Conservation (phyloP, 768 basidiomycete genomes). For the Trichaptum fuscoviolaceum region DNA sequence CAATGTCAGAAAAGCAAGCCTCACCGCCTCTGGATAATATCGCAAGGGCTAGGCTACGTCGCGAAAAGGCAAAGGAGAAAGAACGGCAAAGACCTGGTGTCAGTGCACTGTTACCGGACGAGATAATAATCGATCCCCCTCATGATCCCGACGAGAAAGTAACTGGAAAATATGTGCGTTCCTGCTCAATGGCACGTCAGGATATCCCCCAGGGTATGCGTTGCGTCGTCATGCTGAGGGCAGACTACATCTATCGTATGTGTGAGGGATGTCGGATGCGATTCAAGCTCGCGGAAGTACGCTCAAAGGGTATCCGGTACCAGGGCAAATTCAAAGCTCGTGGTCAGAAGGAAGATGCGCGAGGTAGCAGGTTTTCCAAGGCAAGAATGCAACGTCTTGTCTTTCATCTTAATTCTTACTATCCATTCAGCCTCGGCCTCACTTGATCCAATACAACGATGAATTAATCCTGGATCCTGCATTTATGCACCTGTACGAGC, state of each 20-base stretch:
- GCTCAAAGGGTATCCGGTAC: not conserved
- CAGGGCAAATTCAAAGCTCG: not conserved
- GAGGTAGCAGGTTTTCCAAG: not conserved
- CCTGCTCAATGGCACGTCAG: not conserved
- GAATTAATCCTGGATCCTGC: slow-evolving; percentile 3
- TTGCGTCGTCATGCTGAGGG: not conserved
- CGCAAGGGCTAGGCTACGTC: not conserved
- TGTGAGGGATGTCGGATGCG: slow-evolving; percentile 4
- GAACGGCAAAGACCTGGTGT: not conserved
- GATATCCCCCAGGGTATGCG: not conserved
- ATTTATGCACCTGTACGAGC: slow-evolving; percentile 2
- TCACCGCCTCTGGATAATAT: not conserved
- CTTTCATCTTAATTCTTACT: not conserved
- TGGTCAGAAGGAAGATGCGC: not conserved
- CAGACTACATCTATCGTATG: not conserved
- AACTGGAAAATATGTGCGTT: not conserved
- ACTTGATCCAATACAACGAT: not conserved
- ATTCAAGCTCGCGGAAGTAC: slow-evolving; percentile 1
- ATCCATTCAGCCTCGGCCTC: not conserved
- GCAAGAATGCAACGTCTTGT: not conserved
- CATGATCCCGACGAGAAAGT: slow-evolving; percentile 1
- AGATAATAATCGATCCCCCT: not conserved
- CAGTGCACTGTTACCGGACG: not conserved
- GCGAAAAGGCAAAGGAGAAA: not conserved
- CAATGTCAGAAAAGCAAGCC: not conserved